Conservation (phyloP, 495 filamentous ascomycete genomes). For the Penicillium bialowiezense region DNA sequence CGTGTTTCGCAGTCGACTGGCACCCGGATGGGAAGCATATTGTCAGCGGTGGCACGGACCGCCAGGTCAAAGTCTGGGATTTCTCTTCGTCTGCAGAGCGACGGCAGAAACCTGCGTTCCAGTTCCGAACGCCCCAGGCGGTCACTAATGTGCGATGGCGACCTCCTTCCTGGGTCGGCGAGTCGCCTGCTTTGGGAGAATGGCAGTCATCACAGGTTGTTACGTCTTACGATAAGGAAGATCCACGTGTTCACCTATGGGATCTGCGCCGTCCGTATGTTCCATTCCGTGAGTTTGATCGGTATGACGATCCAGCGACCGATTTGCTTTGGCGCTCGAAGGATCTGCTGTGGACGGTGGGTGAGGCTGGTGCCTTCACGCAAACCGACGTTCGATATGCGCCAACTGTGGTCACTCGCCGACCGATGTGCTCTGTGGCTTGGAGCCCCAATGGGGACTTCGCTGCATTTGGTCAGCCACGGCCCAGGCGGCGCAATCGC, state of each 20-base stretch:
- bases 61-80: conserved; percentile 89
- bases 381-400: conserved; percentile 87
- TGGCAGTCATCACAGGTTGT: conserved; percentile 68
- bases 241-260: conserved; percentile 80
- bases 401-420: conserved; percentile 67
- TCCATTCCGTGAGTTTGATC: conserved; percentile 80
- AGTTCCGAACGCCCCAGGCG: conserved; percentile 61
- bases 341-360: conserved; percentile 88
- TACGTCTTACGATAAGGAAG: conserved; percentile 64
- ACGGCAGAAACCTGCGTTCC: conserved; percentile 69
- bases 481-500: conserved; percentile 38
- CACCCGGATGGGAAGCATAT: conserved; percentile 92
- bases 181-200: conserved; percentile 59
- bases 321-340: conserved; percentile 89
- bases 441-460: conserved; percentile 48
- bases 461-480: conserved; percentile 48
- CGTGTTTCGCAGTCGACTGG: conserved; percentile 86
- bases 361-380: conserved; percentile 75
- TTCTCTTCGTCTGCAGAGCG: conserved; percentile 73
- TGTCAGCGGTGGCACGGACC: conserved; percentile 78
- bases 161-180: conserved; percentile 70
- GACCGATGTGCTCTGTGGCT: conserved; percentile 42
- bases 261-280: conserved; percentile 84
- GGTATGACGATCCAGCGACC: conserved; percentile 66
- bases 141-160: conserved; percentile 83